phyloP scores from a whole-genome alignment of 805 yeast genomes.

The Kurtzmaniella fragi region DNA sequence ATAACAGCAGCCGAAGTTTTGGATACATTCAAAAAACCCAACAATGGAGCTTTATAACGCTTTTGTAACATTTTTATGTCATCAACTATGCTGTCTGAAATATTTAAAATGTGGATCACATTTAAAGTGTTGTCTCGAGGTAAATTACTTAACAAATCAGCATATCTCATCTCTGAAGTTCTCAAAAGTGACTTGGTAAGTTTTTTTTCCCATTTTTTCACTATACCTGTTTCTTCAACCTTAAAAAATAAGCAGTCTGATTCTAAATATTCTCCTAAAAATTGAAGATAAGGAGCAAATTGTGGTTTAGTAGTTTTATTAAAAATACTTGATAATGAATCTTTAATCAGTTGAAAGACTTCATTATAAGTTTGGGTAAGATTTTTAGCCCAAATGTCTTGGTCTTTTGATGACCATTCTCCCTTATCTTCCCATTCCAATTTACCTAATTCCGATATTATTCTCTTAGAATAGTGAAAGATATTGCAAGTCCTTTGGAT shows the following conservation, averaged over 20 bases:
- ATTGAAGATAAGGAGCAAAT: slow-evolving; percentile 47
- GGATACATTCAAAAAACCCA: slow-evolving; percentile 53
- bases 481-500: slow-evolving; percentile 19
- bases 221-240: slow-evolving; percentile 28
- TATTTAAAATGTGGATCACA: slow-evolving; percentile 50
- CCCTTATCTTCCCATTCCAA: slow-evolving; percentile 26
- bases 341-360: slow-evolving; percentile 41
- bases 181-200: slow-evolving; percentile 30
- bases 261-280: slow-evolving; percentile 48
- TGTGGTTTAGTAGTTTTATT: slow-evolving; percentile 46
- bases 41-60: slow-evolving; percentile 54
- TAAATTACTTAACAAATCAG: slow-evolving; percentile 37
- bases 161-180: slow-evolving; percentile 34
- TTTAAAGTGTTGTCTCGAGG: slow-evolving; percentile 56
- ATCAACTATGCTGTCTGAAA: slow-evolving; percentile 49
- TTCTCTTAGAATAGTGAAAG: slow-evolving; percentile 23
- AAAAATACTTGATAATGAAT: slow-evolving; percentile 36
- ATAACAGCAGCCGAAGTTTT: slow-evolving; percentile 43
- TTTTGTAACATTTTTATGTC: slow-evolving; percentile 51
- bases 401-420: slow-evolving; percentile 39
- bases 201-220: slow-evolving; percentile 43
- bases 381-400: slow-evolving; percentile 45
- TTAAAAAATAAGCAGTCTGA: slow-evolving; percentile 40
- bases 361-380: slow-evolving; percentile 43
- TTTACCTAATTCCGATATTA: slow-evolving; percentile 25